Base-by-base conservation (phyloP, 805 yeast genomes). In the Ogataea pilisensis region DNA sequence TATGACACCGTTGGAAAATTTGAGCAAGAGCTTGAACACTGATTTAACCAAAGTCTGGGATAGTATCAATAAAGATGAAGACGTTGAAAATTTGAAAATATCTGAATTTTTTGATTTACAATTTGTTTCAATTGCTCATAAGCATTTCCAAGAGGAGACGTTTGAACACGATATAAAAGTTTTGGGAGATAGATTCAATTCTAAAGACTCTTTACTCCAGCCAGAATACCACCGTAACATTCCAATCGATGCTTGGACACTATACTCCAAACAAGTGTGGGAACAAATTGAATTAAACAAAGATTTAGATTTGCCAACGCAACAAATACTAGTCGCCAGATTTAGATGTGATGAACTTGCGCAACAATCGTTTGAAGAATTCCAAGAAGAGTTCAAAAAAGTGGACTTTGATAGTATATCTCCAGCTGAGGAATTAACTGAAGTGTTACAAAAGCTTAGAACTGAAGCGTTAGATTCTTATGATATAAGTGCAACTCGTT, bases 221-320 rank as follows among this genome's bases (percentile, higher is more conserved):
- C 71, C 75, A 2, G 72, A 77, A 35, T 90, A 88, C 60, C 95
- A 87, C 57, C 89, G 93, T 50, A 72, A 75, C 35, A 79, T 93
- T 41, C 99, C 99, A 9, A 72, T 91, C 39, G 99, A 93, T 64
- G 98, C 97, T 19, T 93, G 99, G 98, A 75, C 91, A 4, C 64
- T 89, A 60, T 93, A 93, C 54, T 89, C 96, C 1, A 82, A 80
- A 40, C 85, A 82, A 56, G 82, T 95, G 50, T 93, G 99, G 99
- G 82, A 85, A 38, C 96, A 88, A 63, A 93, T 93, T 54, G 95
- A 88, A 60, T 72, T 75, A 46, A 93, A 93, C 65, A 90, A 88
- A 63, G 99, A 93, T 60, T 75, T 93, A 48, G 99, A 93, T 64
- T 72, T 93, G 49, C 99, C 99, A 21, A 90, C 98, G 2, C 99